These are phyloP conservation scores for Yamadazyma mexicana DNA, from an alignment of 1,139 yeast genomes.

Conservation along the genomic window DNA sequence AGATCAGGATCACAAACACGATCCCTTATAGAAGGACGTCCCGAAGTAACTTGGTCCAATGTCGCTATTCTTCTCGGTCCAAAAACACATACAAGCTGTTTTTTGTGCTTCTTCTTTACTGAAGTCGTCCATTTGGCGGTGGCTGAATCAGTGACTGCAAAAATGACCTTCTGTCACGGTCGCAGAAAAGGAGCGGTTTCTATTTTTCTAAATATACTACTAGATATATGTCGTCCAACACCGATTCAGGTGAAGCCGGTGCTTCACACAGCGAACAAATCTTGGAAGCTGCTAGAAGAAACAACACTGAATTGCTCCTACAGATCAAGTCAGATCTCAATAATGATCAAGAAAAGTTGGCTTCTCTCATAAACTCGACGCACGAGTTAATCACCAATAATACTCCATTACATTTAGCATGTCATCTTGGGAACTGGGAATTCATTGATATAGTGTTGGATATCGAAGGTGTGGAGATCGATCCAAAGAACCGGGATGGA, in stretches of 20 bases:
- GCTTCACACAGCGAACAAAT: slow-evolving; percentile 80
- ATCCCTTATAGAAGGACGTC: too few relatives aligned
- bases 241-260: slow-evolving; percentile 61
- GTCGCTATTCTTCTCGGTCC: too few relatives aligned
- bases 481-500: slow-evolving; percentile 73
- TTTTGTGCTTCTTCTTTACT: too few relatives aligned
- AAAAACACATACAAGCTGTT: too few relatives aligned
- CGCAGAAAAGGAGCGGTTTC: not conserved
- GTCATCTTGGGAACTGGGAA: slow-evolving; percentile 81
- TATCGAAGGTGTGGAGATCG: slow-evolving; percentile 88
- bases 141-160: too few relatives aligned
- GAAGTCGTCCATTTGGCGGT: too few relatives aligned
- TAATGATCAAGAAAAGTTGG: slow-evolving; percentile 48
- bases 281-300: slow-evolving; percentile 84
- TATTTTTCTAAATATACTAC: not conserved
- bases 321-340: slow-evolving; percentile 51
- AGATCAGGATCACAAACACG: too few relatives aligned
- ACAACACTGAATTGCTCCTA: slow-evolving; percentile 74
- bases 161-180: not conserved
- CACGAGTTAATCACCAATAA: slow-evolving; percentile 77
- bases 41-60: too few relatives aligned
- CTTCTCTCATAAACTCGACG: slow-evolving; percentile 66
- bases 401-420: slow-evolving; percentile 79
- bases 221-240: not conserved
- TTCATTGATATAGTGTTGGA: slow-evolving; percentile 81